These are phyloP conservation scores for Maudiozyma serrabonitensis DNA, from an alignment of 805 yeast species.

Conservation along the genomic window DNA sequence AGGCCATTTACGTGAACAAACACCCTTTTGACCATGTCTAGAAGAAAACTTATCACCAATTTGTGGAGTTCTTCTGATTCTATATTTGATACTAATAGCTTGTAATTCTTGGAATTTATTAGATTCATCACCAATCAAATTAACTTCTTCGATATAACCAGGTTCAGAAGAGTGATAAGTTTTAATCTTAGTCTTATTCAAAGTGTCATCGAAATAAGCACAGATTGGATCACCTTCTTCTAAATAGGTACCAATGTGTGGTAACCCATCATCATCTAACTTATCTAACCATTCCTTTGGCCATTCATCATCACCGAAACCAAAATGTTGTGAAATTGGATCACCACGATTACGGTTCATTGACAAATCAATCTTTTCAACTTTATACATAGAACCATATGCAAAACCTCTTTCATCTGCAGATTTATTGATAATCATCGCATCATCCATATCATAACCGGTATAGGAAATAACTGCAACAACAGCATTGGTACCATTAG, in stretches of 20 bases:
- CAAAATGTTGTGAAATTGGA: slow-evolving; percentile 88
- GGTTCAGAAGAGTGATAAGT: slow-evolving; percentile 92
- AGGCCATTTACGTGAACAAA: slow-evolving; percentile 97
- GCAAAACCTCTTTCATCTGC: slow-evolving; percentile 98
- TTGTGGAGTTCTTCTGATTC: slow-evolving; percentile 84
- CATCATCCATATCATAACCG: slow-evolving; percentile 99
- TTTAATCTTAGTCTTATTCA: slow-evolving; percentile 84
- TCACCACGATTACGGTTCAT: slow-evolving; percentile 80
- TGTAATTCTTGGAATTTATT: slow-evolving; percentile 67
- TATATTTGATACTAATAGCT: slow-evolving; percentile 73
- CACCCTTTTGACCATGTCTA: slow-evolving; percentile 98
- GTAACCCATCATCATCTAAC: slow-evolving; percentile 87
- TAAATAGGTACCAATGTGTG: slow-evolving; percentile 75
- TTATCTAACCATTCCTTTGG: slow-evolving; percentile 85
- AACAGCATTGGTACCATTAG: slow-evolving; percentile 96
- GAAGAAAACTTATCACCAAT: slow-evolving; percentile 98
- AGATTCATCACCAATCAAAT: slow-evolving; percentile 75
- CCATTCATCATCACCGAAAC: slow-evolving; percentile 89
- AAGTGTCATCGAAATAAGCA: slow-evolving; percentile 84
- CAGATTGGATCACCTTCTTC: slow-evolving; percentile 94
- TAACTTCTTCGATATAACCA: slow-evolving; percentile 91
- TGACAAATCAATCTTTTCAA: slow-evolving; percentile 79
- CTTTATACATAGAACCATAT: slow-evolving; percentile 92
- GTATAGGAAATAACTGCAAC: slow-evolving; percentile 98
- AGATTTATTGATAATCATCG: slow-evolving; percentile 94